Conservation (phyloP, 2,329 filamentous ascomycete species). For the Zarea fungicola region DNA sequence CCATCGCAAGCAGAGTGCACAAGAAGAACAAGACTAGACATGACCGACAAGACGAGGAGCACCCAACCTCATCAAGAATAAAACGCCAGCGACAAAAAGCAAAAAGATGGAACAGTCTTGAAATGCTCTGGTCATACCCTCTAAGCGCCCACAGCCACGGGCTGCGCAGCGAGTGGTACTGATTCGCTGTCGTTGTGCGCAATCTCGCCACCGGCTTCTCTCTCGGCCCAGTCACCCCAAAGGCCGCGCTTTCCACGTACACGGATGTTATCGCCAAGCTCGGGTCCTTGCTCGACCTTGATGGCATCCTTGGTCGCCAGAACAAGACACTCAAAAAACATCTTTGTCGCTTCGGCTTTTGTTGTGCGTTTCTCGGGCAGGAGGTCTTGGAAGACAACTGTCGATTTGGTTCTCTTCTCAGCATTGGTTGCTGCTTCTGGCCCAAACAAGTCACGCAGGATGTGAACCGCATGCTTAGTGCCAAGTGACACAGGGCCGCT, state of each 20-base stretch:
- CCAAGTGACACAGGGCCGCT: slow-evolving; percentile 82
- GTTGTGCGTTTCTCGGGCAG: slow-evolving; percentile 76
- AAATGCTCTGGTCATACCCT: background rate
- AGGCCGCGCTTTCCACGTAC: slow-evolving; percentile 91
- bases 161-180: slow-evolving; percentile 9
- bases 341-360: slow-evolving; percentile 91
- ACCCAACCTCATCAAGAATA: slow-evolving; percentile 4
- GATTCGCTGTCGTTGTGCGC: slow-evolving; percentile 43
- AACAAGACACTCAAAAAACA: slow-evolving; percentile 98
- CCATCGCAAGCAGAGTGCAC: background rate
- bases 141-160: slow-evolving; percentile 24
- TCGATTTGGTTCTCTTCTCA: slow-evolving; percentile 67
- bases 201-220: slow-evolving; percentile 59
- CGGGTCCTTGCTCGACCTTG: slow-evolving; percentile 82
- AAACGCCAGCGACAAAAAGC: slow-evolving; percentile 10
- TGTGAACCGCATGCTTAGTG: slow-evolving; percentile 92
- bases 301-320: slow-evolving; percentile 96
- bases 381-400: slow-evolving; percentile 85
- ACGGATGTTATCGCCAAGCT: slow-evolving; percentile 72
- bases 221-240: slow-evolving; percentile 94
- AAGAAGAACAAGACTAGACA: background rate
- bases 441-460: slow-evolving; percentile 85
- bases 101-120: background rate
- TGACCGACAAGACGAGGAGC: background rate
- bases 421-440: slow-evolving; percentile 62